phyloP scores from a whole-genome alignment of 1,284 basidiomycete genomes.

The Retiboletus flavoniger region DNA sequence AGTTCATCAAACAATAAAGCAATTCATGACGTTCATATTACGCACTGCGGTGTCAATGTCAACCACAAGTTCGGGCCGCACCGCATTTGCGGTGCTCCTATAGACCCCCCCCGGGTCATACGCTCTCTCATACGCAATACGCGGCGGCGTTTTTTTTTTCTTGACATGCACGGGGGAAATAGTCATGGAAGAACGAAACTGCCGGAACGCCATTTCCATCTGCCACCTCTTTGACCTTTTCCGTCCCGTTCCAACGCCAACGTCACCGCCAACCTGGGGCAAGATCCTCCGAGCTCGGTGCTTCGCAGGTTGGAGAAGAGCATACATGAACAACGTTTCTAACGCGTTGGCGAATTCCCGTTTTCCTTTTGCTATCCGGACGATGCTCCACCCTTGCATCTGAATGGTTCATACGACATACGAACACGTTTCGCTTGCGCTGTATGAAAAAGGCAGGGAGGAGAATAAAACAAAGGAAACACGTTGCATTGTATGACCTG shows the following conservation, averaged over 20 bases:
- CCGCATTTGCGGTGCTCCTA: background rate
- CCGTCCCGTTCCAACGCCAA: background rate
- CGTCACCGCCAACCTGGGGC: background rate
- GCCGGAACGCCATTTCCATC: background rate
- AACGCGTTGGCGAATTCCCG: conserved; percentile 9
- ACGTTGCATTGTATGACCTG: conserved; percentile 17
- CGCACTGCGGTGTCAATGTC: conserved; percentile 6
- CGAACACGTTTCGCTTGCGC: conserved; percentile 4
- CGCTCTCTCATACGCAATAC: background rate
- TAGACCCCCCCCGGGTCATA: background rate
- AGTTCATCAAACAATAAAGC: conserved; percentile 13
- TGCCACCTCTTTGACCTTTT: background rate
- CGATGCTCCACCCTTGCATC: background rate
- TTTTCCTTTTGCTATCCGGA: background rate
- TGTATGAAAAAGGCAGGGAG: background rate
- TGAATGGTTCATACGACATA: conserved; percentile 1
- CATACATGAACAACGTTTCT: conserved; percentile 6
- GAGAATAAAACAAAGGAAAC: conserved; percentile 1
- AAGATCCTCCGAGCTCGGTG: background rate
- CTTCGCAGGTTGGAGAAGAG: background rate
- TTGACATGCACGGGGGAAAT: conserved; percentile 19
- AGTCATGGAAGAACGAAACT: conserved; percentile 2
- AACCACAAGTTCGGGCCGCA: conserved; percentile 14
- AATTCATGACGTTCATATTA: conserved; percentile 2
- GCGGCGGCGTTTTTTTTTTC: conserved; percentile 14